Percentiles rank a stretch among this genome's conserved stretches.
phyloP scores from a whole-genome alignment of 805 yeast species.

The Ascoidea rubescens region DNA sequence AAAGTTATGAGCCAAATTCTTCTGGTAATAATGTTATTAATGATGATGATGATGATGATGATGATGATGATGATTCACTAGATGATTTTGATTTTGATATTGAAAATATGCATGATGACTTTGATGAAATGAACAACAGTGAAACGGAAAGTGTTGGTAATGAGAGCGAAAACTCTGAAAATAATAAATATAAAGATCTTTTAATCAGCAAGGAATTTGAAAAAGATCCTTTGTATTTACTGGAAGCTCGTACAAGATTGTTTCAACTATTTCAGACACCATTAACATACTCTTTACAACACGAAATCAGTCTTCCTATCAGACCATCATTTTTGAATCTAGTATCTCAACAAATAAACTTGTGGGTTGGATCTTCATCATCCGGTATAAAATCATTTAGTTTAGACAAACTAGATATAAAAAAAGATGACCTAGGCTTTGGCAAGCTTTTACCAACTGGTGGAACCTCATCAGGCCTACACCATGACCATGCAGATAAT shows the following conservation, averaged over 20 bases:
- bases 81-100: slow-evolving; percentile 27
- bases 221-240: slow-evolving; percentile 16
- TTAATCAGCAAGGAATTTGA: slow-evolving; percentile 6
- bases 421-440: slow-evolving; percentile 21
- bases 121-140: slow-evolving; percentile 23
- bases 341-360: slow-evolving; percentile 56
- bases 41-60: slow-evolving; percentile 13
- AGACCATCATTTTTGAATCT: slow-evolving; percentile 29
- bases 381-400: slow-evolving; percentile 10
- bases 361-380: slow-evolving; percentile 49
- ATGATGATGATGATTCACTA: slow-evolving; percentile 9
- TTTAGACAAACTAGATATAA: slow-evolving; percentile 8
- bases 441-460: slow-evolving; percentile 44
- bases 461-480: slow-evolving; percentile 60
- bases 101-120: slow-evolving; percentile 32
- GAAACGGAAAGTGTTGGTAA: slow-evolving; percentile 14
- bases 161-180: slow-evolving; percentile 12
- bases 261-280: slow-evolving; percentile 49
- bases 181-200: slow-evolving; percentile 7
- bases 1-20: not conserved
- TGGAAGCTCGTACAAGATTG: slow-evolving; percentile 28
- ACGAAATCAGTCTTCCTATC: slow-evolving; percentile 21
- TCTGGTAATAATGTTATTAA: slow-evolving; percentile 19
- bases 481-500: slow-evolving; percentile 74
- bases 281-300: slow-evolving; percentile 26